A percentile compares a stretch with the other conserved stretches of the same genome.
phyloP scores from a whole-genome alignment of 805 yeast species.

The Brettanomyces nanus region DNA sequence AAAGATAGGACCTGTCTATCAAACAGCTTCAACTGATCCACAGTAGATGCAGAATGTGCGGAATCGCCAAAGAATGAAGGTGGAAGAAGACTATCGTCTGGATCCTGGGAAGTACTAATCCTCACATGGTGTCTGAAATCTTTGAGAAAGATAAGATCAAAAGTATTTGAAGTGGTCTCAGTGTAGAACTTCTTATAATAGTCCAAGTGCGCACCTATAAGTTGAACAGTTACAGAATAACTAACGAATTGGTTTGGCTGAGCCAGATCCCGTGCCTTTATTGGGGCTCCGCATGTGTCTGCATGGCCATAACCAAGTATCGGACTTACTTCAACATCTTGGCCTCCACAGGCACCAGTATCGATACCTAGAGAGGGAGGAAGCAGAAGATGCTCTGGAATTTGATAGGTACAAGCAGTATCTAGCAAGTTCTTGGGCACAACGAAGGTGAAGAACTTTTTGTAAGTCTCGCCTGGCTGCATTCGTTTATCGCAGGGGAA shows the following conservation, averaged over 20 bases:
- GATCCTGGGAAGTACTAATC: conserved; percentile 5
- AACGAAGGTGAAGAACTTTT: conserved; percentile 49
- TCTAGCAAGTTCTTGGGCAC: conserved; percentile 47
- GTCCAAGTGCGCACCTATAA: conserved; percentile 38
- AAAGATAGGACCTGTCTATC: conserved; percentile 6
- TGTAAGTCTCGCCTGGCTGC: conserved; percentile 38
- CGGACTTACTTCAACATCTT: conserved; percentile 23
- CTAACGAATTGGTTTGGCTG: conserved; percentile 34
- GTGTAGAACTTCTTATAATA: conserved; percentile 16
- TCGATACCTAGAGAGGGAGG: conserved; percentile 37
- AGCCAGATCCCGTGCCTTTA: conserved; percentile 39
- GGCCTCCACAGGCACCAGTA: conserved; percentile 18
- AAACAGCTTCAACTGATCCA: conserved; percentile 8
- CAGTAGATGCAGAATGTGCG: conserved; percentile 5
- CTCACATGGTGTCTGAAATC: conserved; percentile 16
- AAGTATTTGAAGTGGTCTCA: conserved; percentile 9
- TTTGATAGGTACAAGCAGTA: conserved; percentile 38
- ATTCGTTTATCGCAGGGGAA: conserved; percentile 37
- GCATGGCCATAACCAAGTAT: conserved; percentile 46
- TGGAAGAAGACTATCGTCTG: conserved; percentile 6
- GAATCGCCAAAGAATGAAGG: background rate
- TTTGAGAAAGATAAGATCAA: conserved; percentile 16
- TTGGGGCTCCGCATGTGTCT: conserved; percentile 41
- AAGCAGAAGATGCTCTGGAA: conserved; percentile 25
- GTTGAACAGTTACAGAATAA: conserved; percentile 46